These are phyloP conservation scores for Hanseniaspora clermontiae DNA, from an alignment of 805 yeast species.

Conservation along the genomic window DNA sequence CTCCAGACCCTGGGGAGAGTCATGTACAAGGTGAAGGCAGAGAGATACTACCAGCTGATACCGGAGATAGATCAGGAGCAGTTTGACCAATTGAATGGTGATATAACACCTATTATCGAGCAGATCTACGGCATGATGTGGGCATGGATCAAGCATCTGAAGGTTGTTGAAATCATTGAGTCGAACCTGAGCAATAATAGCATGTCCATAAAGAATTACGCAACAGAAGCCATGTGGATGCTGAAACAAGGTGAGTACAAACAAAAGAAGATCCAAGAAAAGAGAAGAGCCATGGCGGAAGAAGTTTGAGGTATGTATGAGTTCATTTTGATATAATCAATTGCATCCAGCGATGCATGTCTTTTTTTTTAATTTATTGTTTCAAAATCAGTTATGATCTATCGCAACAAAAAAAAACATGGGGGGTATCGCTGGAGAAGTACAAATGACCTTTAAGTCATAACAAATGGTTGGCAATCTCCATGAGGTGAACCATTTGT, in stretches of 20 bases:
- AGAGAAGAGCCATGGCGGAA: not conserved
- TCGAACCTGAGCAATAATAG: conserved; percentile 59
- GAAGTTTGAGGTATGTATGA: conserved; percentile 14
- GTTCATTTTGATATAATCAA: not conserved
- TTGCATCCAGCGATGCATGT: not conserved
- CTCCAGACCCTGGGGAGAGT: conserved; percentile 80
- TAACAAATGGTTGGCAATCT: not conserved
- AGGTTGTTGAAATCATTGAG: conserved; percentile 51
- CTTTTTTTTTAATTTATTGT: too few species aligned
- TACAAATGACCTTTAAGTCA: not conserved
- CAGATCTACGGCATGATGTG: conserved; percentile 41
- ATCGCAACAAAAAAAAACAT: not conserved
- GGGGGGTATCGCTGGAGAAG: not conserved
- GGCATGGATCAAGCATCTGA: conserved; percentile 53
- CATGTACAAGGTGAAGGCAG: conserved; percentile 60
- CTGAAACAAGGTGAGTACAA: conserved; percentile 47
- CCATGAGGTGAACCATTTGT: not conserved
- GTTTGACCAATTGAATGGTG: conserved; percentile 31
- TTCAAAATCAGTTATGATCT: too few species aligned
- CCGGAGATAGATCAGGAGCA: conserved; percentile 35
- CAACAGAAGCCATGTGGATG: conserved; percentile 82
- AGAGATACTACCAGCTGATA: conserved; percentile 41
- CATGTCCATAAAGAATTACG: conserved; percentile 66
- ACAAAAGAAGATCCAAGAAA: conserved; percentile 14
- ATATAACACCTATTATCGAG: conserved; percentile 24